Percentiles rank a stretch among this genome's conserved stretches.
These are phyloP conservation scores for Podaxis sp. DNA, from an alignment of 768 basidiomycete genomes.

Conservation along the genomic window DNA sequence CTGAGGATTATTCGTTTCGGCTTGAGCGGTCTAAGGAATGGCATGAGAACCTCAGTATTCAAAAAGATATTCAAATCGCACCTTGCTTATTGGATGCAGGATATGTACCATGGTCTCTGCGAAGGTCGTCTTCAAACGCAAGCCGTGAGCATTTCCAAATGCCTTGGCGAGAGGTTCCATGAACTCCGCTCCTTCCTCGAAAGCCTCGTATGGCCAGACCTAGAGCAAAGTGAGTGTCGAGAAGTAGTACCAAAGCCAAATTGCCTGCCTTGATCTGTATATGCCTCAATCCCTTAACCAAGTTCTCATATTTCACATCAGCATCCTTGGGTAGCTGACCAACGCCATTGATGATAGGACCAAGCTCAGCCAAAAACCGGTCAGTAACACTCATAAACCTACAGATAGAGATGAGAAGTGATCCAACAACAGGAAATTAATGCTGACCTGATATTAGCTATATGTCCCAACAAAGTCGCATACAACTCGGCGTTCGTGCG, in stretches of 20 bases:
- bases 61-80: constrained; percentile 23
- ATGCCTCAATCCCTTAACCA: constrained; percentile 78
- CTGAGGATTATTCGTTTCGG: constrained; percentile 91
- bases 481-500: constrained; percentile 80
- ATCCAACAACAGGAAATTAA: background rate
- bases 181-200: constrained; percentile 93
- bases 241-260: background rate
- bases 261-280: constrained; percentile 73
- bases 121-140: constrained; percentile 79
- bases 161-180: constrained; percentile 80
- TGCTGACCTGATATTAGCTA: constrained; percentile 76
- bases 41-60: background rate
- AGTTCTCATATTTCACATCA: constrained; percentile 80
- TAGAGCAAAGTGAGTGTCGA: constrained; percentile 25
- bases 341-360: constrained; percentile 61
- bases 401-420: background rate
- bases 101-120: constrained; percentile 77
- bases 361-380: constrained; percentile 79
- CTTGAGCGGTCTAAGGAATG: constrained; percentile 74
- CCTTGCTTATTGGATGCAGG: constrained; percentile 88
- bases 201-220: constrained; percentile 93
- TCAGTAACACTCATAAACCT: constrained; percentile 94
- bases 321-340: constrained; percentile 71
- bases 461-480: constrained; percentile 78
- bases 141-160: constrained; percentile 81